Evolutionary conservation across 768 basidiomycete genomes (phyloP), one percentile per base, ranked within the genome.

Genomic region (Dioszegia aurantiaca): DNA sequence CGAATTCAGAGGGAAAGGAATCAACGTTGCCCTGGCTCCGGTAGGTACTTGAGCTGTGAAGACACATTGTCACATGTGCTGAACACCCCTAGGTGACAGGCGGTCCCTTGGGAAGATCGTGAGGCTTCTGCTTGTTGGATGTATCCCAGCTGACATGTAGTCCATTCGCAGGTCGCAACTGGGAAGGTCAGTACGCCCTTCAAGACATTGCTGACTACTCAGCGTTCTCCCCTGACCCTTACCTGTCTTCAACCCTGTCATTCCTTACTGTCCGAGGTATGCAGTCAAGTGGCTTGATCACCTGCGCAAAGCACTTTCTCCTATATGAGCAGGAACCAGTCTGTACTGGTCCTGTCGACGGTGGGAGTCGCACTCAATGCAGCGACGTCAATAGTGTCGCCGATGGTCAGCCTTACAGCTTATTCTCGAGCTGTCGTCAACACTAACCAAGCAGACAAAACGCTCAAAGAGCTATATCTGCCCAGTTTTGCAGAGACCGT

Each of bases 1-100:
- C 51, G 93, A 98, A 73, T 87, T 90, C 77, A 80, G 81, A 57
- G 85, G 84, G 19, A 90, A 92, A 68, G 93, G 93, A 21, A 84
- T 89, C 54, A 84, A 93, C 64, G 79, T 92, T 43, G 86, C 84
- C 10, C 81, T 93, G 19, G 66, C 69, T 46, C 75, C 75, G 12
- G 73, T 73, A 26, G 57, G 55, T 63, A n/a, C n/a, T n/a, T n/a
- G n/a, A n/a, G n/a, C 16, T 16, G 26, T 16, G 2, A 5, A 3
- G 6, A 33, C 33, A 14, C 6, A 33, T 33, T 6, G 14, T 33
- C 33, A 14, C 14, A 6, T 33, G 27, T 14, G 31, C 31, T 23
- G 31, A 37, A 11, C 12, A 30, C 16, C n/a, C 48, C n/a, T n/a
- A 69, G 68, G 67, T 74, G 16, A 75, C 74, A 21, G 74, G 74